These are phyloP conservation scores for Apiospora arundinis DNA, from an alignment of 2,329 filamentous ascomycete species.

Conservation along the genomic window DNA sequence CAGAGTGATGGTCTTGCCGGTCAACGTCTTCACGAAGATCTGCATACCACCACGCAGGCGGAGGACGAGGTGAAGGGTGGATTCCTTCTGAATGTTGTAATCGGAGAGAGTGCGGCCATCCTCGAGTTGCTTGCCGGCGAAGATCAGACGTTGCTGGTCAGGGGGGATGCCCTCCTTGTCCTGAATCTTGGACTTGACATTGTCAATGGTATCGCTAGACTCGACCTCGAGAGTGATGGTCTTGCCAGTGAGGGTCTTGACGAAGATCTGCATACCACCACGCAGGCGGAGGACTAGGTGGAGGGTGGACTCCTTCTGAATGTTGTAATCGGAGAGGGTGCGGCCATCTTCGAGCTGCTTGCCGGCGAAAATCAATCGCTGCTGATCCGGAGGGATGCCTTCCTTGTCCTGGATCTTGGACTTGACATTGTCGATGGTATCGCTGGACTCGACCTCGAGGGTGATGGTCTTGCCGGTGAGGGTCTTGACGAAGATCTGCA, in stretches of 20 bases:
- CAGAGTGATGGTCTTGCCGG: constrained; percentile 92
- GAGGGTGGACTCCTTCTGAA: constrained; percentile 87
- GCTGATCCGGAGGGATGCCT: constrained; percentile 93
- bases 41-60: constrained; percentile 91
- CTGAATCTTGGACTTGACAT: constrained; percentile 93
- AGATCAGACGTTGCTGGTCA: constrained; percentile 93
- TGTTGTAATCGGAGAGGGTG: no score
- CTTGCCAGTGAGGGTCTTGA: constrained; percentile 89
- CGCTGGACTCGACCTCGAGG: no score
- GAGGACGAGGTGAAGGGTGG: constrained; percentile 80
- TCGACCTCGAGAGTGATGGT: constrained; percentile 94
- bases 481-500: constrained; percentile 86
- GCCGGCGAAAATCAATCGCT: constrained; percentile 90
- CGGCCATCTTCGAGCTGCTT: constrained; percentile 95
- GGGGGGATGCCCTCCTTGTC: constrained; percentile 94
- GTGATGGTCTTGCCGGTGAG: constrained; percentile 95
- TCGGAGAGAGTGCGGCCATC: constrained; percentile 90
- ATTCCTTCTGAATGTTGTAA: constrained; percentile 97
- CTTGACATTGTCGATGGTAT: no score
- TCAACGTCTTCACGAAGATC: constrained; percentile 94
- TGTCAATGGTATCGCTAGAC: constrained; percentile 89
- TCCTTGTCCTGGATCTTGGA: constrained; percentile 93
- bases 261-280: constrained; percentile 95
- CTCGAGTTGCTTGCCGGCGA: constrained; percentile 91
- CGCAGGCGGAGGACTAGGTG: constrained; percentile 82